Conservation (phyloP, 2,329 filamentous ascomycete genomes). For the Hirsutella thompsonii region DNA sequence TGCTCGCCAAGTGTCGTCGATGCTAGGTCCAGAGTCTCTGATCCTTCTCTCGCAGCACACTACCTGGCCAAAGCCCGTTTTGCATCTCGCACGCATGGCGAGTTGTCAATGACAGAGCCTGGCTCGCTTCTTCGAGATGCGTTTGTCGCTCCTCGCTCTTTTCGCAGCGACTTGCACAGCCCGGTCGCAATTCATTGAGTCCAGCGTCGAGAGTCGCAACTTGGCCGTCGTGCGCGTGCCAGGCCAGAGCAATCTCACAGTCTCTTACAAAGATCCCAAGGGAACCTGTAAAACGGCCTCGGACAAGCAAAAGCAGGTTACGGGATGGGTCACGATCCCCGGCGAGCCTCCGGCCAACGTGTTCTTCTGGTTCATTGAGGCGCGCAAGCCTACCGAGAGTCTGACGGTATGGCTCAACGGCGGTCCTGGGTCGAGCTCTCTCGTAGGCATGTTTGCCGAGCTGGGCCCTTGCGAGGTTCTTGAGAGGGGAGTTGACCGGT, state of each 20-base stretch:
- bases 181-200: too few species aligned
- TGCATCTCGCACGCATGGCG: too few species aligned
- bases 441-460: conserved; percentile 51
- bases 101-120: too few species aligned
- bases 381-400: conserved; percentile 26
- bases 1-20: too few species aligned
- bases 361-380: conserved; percentile 38
- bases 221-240: conserved; percentile 48
- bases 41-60: too few species aligned
- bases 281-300: conserved; percentile 55
- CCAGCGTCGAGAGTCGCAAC: background rate
- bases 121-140: too few species aligned
- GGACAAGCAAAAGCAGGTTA: conserved; percentile 52
- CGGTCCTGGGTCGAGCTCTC: conserved; percentile 50
- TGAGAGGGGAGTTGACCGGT: conserved; percentile 30
- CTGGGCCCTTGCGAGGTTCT: conserved; percentile 41
- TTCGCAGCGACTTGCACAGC: too few species aligned
- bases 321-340: conserved; percentile 54
- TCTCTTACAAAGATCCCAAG: conserved; percentile 50
- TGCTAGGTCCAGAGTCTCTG: too few species aligned
- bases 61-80: too few species aligned
- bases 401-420: conserved; percentile 54
- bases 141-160: too few species aligned
- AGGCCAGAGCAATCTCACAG: conserved; percentile 48
- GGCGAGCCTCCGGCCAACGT: conserved; percentile 37